These are phyloP conservation scores for Hyaloscypha hepaticicola DNA, from an alignment of 495 filamentous ascomycete genomes.

Conservation along the genomic window DNA sequence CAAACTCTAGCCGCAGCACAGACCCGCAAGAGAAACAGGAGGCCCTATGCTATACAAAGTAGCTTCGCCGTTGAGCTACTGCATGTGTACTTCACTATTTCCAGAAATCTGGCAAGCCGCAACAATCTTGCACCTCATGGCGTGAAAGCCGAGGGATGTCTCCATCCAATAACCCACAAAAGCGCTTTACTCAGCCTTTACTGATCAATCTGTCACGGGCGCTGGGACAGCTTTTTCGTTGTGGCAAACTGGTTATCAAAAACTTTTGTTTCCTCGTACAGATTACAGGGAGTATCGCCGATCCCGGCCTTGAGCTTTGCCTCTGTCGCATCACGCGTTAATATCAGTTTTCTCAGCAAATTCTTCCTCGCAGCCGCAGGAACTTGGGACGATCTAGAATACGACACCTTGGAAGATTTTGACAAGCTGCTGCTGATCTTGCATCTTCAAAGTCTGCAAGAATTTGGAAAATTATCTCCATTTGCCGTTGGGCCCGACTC, in stretches of 20 bases:
- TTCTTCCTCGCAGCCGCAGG: background rate
- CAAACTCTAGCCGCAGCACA: background rate
- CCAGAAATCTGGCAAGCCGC: background rate
- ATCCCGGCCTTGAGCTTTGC: background rate
- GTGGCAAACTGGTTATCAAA: background rate
- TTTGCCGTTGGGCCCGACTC: background rate
- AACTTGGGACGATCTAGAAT: background rate
- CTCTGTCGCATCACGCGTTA: background rate
- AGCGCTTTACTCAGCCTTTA: background rate
- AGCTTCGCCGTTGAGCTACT: conserved; percentile 1
- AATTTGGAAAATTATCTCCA: background rate
- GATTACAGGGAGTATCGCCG: background rate
- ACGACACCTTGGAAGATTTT: background rate
- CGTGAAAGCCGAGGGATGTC: background rate
- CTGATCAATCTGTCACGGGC: background rate
- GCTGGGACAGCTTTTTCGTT: background rate
- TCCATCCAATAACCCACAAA: background rate
- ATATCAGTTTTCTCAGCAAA: background rate
- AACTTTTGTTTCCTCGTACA: background rate
- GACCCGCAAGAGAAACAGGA: background rate
- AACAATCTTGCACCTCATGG: background rate
- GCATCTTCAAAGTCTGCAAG: background rate
- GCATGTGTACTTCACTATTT: background rate
- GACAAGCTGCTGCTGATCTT: too few relatives aligned
- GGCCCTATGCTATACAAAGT: background rate